Conservation (phyloP, 1,284 basidiomycete genomes). For the Inonotus hispidus region DNA sequence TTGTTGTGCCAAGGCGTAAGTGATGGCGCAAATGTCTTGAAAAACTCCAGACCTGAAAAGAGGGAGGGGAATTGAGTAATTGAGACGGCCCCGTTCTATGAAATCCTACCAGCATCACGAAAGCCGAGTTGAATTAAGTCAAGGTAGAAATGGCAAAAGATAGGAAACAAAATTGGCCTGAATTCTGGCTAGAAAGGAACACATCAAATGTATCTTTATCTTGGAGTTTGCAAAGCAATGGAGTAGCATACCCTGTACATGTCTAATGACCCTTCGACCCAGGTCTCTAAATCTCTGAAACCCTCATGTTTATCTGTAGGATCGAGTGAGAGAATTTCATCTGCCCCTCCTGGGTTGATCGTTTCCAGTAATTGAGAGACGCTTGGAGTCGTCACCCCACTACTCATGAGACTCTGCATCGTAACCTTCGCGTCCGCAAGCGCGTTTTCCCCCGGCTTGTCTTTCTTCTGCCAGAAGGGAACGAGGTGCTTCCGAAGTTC, state of each 20-base stretch:
- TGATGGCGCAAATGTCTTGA: constrained; percentile 63
- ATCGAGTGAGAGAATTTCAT: constrained; percentile 79
- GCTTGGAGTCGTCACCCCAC: constrained; percentile 53
- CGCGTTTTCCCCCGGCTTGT: constrained; percentile 58
- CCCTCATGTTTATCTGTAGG: constrained; percentile 87
- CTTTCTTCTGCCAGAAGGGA: constrained; percentile 59
- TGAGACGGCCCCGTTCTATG: neutral
- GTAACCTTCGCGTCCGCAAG: constrained; percentile 61
- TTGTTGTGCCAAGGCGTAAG: constrained; percentile 67
- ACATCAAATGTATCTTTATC: neutral
- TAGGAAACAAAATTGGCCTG: constrained; percentile 87
- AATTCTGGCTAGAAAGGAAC: constrained; percentile 73
- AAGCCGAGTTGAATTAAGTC: constrained; percentile 90
- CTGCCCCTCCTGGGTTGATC: constrained; percentile 71
- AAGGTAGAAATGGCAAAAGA: constrained; percentile 96
- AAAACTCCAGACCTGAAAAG: constrained; percentile 68
- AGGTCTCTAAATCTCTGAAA: constrained; percentile 84
- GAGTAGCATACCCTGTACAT: constrained; percentile 67
- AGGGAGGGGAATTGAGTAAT: constrained; percentile 5
- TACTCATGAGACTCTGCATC: constrained; percentile 54
- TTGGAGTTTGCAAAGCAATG: constrained; percentile 12
- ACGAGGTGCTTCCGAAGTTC: constrained; percentile 64
- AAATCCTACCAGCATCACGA: constrained; percentile 73
- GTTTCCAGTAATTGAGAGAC: constrained; percentile 72
- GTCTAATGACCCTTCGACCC: constrained; percentile 87